Base-by-base conservation (phyloP, 805 yeast genomes). In the Nakazawaea holstii region DNA sequence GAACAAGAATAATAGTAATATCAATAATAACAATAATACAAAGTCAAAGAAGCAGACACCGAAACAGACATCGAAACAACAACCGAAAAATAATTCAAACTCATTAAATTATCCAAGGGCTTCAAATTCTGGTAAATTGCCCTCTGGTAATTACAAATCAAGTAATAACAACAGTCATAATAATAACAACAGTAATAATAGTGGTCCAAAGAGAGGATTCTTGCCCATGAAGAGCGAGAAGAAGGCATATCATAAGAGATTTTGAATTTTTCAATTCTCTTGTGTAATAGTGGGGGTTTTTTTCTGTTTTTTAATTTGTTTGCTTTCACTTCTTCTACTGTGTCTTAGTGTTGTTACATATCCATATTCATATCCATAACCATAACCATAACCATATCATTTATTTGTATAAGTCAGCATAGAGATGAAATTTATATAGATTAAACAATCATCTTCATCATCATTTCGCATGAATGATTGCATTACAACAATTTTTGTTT, bases 1-100 rank as follows among this genome's bases (percentile, higher is more conserved):
- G 15, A 36, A 45, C 20, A 44, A 39, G 35, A 50, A 35, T 17
- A 33, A 37, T 17, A 39, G 35, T 48, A 57, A 29, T 51, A 55
- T 31, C 46, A 50, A 17, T 14, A 15, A 17, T 28, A 29, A n/a
- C 13, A 26, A 53, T 52, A 30, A 53, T 52, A 31, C 35, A 47
- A 13, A 41, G 37, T 27, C 46, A 43, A 35, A 51, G 50, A 48
- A 40, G 41, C 44, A 46, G 39, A 52, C 24, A 20, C 24, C 24
- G 24, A 20, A 20, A 20, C 24, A 3, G 24, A 20, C 24, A 20
- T 20, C 24, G 24, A 20, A 20, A 20, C 24, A 48, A 43, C 53
- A 49, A 20, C 13, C 31, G 14, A 48, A 50, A 24, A 46, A 42
- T 11, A 48, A 28, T 48, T 49, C 6, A 41, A 37, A 35, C 15